These are phyloP conservation scores for Anethum foeniculum DNA, from an alignment of 140 eudicot genomes.

Conservation along the genomic window DNA sequence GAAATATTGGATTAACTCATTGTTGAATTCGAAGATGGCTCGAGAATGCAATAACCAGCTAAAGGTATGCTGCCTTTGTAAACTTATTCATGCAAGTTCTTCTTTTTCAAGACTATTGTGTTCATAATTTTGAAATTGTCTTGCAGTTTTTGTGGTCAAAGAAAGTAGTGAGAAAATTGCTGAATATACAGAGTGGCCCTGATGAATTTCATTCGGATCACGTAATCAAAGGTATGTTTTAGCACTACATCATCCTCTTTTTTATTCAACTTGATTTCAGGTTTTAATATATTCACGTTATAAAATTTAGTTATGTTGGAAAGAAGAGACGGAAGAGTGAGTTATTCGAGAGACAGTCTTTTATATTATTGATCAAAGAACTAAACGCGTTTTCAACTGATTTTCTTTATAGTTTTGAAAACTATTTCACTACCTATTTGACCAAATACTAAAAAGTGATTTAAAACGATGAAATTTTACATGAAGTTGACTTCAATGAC, in stretches of 20 bases:
- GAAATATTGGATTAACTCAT: neutral
- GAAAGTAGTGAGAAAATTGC: conserved; percentile 62
- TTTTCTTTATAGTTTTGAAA: neutral
- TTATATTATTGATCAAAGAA: conserved; percentile 16
- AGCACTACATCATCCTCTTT: too few relatives aligned
- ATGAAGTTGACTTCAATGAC: neutral
- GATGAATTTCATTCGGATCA: conserved; percentile 57
- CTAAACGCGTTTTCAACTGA: neutral
- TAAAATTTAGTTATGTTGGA: conserved; percentile 19
- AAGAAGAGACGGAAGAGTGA: conserved; percentile 49
- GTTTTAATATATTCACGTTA: neutral
- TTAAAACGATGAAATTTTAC: neutral
- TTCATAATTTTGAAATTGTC: too few relatives aligned
- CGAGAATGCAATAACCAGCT: conserved; percentile 27
- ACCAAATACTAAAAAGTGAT: neutral
- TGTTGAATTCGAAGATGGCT: conserved; percentile 17
- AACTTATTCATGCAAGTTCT: neutral
- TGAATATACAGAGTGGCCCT: conserved; percentile 39
- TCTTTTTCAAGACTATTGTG: neutral
- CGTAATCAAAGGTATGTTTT: conserved; percentile 41
- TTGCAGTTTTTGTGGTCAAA: conserved; percentile 67
- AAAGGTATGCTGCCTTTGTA: conserved; percentile 25
- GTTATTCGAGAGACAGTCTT: conserved; percentile 50
- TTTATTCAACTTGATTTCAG: neutral
- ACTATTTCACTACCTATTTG: neutral